Percentiles rank a stretch among this genome's conserved stretches.
phyloP scores from a whole-genome alignment of 371 early-diverging fungal species.

The Mortierella sp. region DNA sequence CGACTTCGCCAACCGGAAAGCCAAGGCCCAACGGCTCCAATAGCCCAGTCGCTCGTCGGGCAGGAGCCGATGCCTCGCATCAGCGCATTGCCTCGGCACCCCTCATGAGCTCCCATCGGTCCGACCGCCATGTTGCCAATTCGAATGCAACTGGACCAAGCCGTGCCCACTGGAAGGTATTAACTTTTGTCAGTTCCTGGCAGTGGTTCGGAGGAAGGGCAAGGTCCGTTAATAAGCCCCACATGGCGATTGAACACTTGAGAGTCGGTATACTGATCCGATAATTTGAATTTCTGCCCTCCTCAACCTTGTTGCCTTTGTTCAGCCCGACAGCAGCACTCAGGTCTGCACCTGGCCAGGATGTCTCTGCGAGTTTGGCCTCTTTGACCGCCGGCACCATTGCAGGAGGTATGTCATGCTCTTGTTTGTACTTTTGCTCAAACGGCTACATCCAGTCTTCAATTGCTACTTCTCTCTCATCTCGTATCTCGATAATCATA shows the following conservation, averaged over 20 bases:
- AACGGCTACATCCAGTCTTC: not conserved
- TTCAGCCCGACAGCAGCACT: constrained; percentile 47
- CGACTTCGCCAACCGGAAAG: constrained; percentile 24
- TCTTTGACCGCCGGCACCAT: constrained; percentile 54
- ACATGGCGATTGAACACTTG: constrained; percentile 10
- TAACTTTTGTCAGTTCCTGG: not conserved
- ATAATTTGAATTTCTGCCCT: not conserved
- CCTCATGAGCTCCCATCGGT: constrained; percentile 26
- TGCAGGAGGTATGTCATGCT: constrained; percentile 40
- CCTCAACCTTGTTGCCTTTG: not conserved
- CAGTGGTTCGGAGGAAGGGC: not conserved
- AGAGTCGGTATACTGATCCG: not conserved
- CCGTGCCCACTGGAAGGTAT: constrained; percentile 59
- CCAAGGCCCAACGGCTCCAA: not conserved
- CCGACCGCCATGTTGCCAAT: constrained; percentile 10
- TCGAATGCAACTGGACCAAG: constrained; percentile 28
- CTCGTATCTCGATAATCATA: constrained; percentile 5
- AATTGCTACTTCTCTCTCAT: not conserved
- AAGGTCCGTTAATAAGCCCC: not conserved
- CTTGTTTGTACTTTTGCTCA: not conserved
- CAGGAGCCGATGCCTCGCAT: constrained; percentile 24
- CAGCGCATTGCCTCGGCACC: constrained; percentile 46
- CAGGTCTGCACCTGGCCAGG: constrained; percentile 55
- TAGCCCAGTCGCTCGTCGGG: constrained; percentile 9
- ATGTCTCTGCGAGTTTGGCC: constrained; percentile 46